phyloP scores from a whole-genome alignment of 2,329 filamentous ascomycete species.

The Cercospora zeae-maydis region DNA sequence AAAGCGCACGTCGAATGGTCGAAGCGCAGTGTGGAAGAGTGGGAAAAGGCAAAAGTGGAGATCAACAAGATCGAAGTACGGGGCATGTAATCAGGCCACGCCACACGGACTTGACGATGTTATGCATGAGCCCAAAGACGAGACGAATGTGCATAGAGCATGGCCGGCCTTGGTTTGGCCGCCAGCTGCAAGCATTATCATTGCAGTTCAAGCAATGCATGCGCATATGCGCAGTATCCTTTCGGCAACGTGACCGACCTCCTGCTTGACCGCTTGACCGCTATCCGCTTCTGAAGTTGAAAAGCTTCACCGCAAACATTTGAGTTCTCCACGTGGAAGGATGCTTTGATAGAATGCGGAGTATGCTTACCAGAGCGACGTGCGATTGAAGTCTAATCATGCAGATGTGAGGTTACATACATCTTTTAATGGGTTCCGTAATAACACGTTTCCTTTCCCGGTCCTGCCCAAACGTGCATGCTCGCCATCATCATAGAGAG shows the following conservation, averaged over 20 bases:
- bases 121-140: not conserved
- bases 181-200: not conserved
- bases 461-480: too few species aligned
- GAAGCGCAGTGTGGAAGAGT: conserved; percentile 82
- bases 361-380: not conserved
- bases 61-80: conserved; percentile 74
- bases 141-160: not conserved
- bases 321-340: not conserved
- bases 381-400: not conserved
- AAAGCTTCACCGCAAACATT: not conserved
- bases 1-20: conserved; percentile 94
- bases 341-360: not conserved
- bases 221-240: not conserved
- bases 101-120: not conserved
- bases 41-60: conserved; percentile 85
- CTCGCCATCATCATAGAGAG: too few species aligned
- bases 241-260: not conserved
- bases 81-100: not conserved
- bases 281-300: not conserved
- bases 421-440: not conserved
- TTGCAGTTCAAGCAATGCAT: not conserved
- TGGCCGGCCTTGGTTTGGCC: not conserved
- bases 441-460: not conserved
- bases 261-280: not conserved
- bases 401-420: not conserved